Evolutionary conservation across 2,329 filamentous ascomycete genomes (phyloP).

Genomic region (Phaeosphaeria sp.): DNA sequence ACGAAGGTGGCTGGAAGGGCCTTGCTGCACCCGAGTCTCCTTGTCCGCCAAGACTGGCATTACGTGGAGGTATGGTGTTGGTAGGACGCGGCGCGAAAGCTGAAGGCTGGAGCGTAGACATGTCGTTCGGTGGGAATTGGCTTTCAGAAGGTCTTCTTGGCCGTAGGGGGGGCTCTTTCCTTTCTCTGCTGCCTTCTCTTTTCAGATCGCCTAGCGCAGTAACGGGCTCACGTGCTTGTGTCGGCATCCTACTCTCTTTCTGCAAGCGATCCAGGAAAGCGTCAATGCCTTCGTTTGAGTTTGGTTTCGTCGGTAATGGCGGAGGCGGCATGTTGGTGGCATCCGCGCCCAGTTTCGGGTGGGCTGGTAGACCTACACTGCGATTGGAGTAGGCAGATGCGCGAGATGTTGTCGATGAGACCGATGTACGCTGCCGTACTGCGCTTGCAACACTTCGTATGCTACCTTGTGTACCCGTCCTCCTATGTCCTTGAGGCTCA

Average conservation of each 20-base stretch:
- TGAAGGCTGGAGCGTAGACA: constrained; percentile 26
- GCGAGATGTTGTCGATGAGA: constrained; percentile 38
- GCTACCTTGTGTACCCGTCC: constrained; percentile 46
- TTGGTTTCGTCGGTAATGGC: constrained; percentile 26
- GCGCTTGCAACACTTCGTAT: constrained; percentile 35
- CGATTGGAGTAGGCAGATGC: constrained; percentile 40
- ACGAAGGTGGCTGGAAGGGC: constrained; percentile 27
- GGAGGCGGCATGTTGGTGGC: constrained; percentile 20
- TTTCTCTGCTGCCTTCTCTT: constrained; percentile 30
- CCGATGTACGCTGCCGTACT: constrained; percentile 33
- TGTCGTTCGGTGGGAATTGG: constrained; percentile 23
- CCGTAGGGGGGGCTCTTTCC: constrained; percentile 23
- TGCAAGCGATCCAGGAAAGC: constrained; percentile 46
- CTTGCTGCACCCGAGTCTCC: constrained; percentile 11
- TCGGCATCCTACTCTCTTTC: constrained; percentile 33
- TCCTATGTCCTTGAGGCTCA: constrained; percentile 40
- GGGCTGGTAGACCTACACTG: constrained; percentile 30
- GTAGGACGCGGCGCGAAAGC: constrained; percentile 24
- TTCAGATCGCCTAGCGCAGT: constrained; percentile 26
- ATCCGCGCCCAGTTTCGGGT: constrained; percentile 26
- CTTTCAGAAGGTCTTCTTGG: constrained; percentile 38
- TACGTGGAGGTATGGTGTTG: constrained; percentile 31
- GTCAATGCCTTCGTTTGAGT: constrained; percentile 45
- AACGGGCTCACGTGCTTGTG: constrained; percentile 21
- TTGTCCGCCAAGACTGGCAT: constrained; percentile 29